Evolutionary conservation across 2,329 filamentous ascomycete genomes (phyloP).

Genomic region (Trichoderma aggressivum): DNA sequence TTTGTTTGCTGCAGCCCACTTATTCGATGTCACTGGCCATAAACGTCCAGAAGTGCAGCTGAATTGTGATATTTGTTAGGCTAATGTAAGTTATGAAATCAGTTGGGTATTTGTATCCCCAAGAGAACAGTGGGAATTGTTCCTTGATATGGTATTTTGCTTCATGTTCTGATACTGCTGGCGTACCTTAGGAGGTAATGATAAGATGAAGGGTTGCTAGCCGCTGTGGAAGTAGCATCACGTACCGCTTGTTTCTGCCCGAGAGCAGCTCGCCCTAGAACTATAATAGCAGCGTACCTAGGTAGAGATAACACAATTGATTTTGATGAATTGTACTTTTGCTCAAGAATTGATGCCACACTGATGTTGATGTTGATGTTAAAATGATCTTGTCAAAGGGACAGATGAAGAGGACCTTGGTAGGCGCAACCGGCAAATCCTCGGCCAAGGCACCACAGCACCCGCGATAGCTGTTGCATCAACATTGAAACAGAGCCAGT

Average conservation of each 20-base stretch:
- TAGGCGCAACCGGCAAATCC: background rate
- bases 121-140: background rate
- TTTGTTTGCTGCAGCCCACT: background rate
- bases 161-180: background rate
- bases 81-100: background rate
- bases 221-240: background rate
- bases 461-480: background rate
- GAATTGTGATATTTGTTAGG: background rate
- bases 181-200: too few species aligned
- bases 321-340: background rate
- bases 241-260: background rate
- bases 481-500: background rate
- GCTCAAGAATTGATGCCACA: background rate
- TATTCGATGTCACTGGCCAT: background rate
- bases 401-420: background rate
- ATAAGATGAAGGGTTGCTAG: background rate
- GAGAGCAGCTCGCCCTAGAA: too few species aligned
- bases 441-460: background rate
- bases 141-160: background rate
- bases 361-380: background rate
- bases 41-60: background rate
- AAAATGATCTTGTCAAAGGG: background rate
- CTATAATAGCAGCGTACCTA: rapidly evolving
- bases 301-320: rapidly evolving
- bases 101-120: background rate